phyloP scores from a whole-genome alignment of 2,329 filamentous ascomycete species.

The Neurospora crassa region DNA sequence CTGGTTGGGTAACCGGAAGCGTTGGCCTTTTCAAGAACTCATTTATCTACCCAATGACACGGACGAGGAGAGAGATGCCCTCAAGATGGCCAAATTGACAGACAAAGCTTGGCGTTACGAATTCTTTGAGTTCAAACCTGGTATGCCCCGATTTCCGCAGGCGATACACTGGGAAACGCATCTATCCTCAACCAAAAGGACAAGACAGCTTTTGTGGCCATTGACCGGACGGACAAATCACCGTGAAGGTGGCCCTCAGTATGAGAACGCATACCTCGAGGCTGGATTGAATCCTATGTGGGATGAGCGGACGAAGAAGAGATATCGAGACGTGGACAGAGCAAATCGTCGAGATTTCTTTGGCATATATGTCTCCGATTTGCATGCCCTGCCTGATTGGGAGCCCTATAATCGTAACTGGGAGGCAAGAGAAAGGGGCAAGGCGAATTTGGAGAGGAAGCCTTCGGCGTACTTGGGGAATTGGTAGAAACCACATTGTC shows the following conservation, averaged over 20 bases:
- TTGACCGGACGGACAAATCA: slow-evolving; percentile 6
- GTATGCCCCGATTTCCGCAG: background rate
- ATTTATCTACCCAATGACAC: background rate
- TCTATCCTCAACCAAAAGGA: background rate
- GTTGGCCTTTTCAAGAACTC: background rate
- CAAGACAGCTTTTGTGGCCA: background rate
- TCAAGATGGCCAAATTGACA: background rate
- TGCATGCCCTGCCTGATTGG: background rate
- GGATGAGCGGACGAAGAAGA: background rate
- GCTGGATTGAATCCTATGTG: background rate
- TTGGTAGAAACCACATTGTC: background rate
- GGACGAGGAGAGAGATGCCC: background rate
- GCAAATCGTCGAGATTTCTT: background rate
- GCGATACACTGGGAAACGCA: background rate
- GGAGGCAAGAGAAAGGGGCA: background rate
- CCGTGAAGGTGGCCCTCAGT: slow-evolving; percentile 11
- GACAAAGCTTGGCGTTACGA: background rate
- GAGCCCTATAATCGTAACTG: background rate
- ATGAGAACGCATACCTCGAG: slow-evolving; percentile 4
- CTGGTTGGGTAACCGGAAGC: background rate
- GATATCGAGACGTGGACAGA: background rate
- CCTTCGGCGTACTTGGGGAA: background rate
- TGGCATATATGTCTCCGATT: background rate
- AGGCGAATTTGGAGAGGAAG: background rate
- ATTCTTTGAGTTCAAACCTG: background rate